These are phyloP conservation scores for Aspergillus hiratsukae DNA, from an alignment of 2,329 filamentous ascomycete species.

Conservation along the genomic window DNA sequence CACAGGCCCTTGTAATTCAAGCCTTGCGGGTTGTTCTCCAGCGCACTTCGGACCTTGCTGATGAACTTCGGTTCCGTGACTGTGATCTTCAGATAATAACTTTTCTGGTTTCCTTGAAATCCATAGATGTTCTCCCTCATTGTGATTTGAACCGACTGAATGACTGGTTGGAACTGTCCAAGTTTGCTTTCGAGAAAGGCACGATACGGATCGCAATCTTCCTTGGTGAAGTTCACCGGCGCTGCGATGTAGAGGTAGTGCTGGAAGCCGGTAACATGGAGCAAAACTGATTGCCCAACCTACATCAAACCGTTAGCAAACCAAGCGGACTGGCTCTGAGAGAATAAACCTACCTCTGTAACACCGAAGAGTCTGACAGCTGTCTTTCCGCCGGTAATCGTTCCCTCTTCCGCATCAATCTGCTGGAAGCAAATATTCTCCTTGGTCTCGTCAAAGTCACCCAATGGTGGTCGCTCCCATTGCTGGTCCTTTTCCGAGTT, in stretches of 20 bases:
- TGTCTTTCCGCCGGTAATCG: constrained; percentile 67
- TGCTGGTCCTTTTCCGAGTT: constrained; percentile 91
- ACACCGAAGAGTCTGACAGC: constrained; percentile 93
- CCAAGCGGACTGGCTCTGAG: constrained; percentile 16
- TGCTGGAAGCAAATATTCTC: constrained; percentile 86
- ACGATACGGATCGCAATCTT: constrained; percentile 75
- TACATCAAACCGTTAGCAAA: constrained; percentile 24
- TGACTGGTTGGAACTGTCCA: constrained; percentile 66
- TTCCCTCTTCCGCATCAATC: constrained; percentile 91
- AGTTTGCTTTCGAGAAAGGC: constrained; percentile 74
- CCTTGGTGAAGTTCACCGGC: constrained; percentile 71
- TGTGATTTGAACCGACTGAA: constrained; percentile 75
- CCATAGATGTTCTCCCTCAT: constrained; percentile 89
- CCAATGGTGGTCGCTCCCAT: constrained; percentile 68
- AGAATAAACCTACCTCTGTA: constrained; percentile 57
- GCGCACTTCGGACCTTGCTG: constrained; percentile 65
- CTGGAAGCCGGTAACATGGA: constrained; percentile 92
- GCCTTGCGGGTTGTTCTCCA: constrained; percentile 61
- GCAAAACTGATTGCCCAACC: constrained; percentile 80
- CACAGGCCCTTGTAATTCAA: constrained; percentile 92
- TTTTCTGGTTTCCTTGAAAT: constrained; percentile 89
- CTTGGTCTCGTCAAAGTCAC: constrained; percentile 57
- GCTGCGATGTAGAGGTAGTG: constrained; percentile 95
- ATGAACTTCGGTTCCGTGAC: constrained; percentile 87
- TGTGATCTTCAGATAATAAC: constrained; percentile 87